Conservation (phyloP, 148 eudicot genomes). For the Cornus kousa region DNA sequence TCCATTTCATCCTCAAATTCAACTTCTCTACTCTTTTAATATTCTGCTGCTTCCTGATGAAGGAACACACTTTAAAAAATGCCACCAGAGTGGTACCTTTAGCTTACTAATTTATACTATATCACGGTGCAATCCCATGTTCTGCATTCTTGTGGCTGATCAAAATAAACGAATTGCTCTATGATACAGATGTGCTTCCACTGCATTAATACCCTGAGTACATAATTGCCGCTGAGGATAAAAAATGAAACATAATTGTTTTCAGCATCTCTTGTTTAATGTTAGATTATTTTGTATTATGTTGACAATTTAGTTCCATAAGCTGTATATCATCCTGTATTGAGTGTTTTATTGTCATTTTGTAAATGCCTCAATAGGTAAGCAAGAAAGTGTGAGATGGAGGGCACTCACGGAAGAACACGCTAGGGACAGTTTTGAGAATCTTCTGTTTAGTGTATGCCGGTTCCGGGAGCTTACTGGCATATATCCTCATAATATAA, state of each 20-base stretch:
- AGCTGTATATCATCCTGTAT: neutral
- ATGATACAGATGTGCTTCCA: no score
- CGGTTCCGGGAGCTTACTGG: constrained; percentile 96
- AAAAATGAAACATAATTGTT: neutral
- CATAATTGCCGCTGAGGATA: no score
- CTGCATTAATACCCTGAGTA: no score
- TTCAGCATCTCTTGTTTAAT: neutral
- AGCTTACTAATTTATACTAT: neutral
- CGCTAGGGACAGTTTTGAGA: constrained; percentile 96
- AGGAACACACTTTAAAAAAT: neutral
- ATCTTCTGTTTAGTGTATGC: constrained; percentile 90
- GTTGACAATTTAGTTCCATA: neutral
- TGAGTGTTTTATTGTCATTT: constrained; percentile 1
- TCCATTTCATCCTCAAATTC: neutral
- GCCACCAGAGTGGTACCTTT: neutral
- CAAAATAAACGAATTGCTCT: neutral
- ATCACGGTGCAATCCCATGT: no score
- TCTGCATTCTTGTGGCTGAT: no score
- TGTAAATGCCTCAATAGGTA: constrained; percentile 42
- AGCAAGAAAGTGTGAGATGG: constrained; percentile 64
- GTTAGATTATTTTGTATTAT: neutral
- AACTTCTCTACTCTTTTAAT: constrained; percentile 2
- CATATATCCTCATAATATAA: constrained; percentile 80
- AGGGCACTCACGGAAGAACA: constrained; percentile 97
- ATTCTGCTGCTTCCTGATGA: neutral